Conservation (phyloP, 2,329 filamentous ascomycete genomes). For the Pseudocercospora ulei region DNA sequence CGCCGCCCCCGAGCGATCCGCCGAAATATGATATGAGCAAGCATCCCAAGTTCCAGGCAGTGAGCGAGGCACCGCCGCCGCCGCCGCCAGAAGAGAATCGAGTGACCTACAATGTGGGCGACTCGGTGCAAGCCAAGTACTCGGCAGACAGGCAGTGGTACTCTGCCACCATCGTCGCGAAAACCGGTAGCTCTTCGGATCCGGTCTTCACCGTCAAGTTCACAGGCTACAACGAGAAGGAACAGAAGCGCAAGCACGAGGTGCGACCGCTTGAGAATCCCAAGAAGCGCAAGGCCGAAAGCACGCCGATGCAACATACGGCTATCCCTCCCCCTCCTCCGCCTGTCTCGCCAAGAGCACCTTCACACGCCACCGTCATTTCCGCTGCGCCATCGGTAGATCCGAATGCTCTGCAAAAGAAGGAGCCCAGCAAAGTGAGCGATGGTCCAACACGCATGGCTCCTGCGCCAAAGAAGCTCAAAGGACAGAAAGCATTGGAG, state of each 20-base stretch:
- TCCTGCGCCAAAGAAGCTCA: constrained; percentile 61
- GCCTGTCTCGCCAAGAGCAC: constrained; percentile 27
- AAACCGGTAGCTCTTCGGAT: constrained; percentile 81
- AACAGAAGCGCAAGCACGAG: constrained; percentile 69
- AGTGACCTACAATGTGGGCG: constrained; percentile 70
- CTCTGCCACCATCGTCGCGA: constrained; percentile 81
- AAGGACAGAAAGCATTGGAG: constrained; percentile 86
- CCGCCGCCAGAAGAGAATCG: constrained; percentile 34
- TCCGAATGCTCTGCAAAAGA: constrained; percentile 53
- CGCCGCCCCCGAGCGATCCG: constrained; percentile 18
- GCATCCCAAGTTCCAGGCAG: constrained; percentile 56
- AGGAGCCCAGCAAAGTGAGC: constrained; percentile 52
- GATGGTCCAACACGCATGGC: constrained; percentile 43
- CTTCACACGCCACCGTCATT: constrained; percentile 48
- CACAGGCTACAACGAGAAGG: constrained; percentile 72
- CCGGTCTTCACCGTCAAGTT: constrained; percentile 94
- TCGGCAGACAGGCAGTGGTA: constrained; percentile 86
- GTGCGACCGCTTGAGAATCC: constrained; percentile 60
- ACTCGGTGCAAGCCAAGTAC: constrained; percentile 85
- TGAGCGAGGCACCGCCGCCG: constrained; percentile 29
- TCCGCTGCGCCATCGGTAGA: constrained; percentile 59
- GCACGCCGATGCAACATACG: constrained; percentile 42
- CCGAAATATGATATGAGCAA: constrained; percentile 42
- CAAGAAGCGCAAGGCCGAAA: constrained; percentile 68
- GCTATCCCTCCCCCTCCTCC: constrained; percentile 34